A percentile compares a stretch with the other conserved stretches of the same genome.
Conservation (phyloP, 2,329 filamentous ascomycete genomes). For the Fusarium irregulare region DNA sequence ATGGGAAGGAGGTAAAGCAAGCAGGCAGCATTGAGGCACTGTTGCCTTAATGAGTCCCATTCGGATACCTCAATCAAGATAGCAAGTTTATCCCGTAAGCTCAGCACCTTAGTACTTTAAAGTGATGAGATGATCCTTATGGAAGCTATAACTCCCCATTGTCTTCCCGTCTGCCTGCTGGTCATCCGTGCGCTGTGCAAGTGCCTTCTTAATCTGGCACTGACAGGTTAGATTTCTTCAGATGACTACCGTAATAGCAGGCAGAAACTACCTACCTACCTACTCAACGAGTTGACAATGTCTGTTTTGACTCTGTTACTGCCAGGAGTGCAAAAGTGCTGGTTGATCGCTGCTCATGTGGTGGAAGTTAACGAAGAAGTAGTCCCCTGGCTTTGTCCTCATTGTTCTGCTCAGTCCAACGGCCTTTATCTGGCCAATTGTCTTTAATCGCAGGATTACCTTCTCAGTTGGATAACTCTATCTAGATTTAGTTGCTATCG, state of each 20-base stretch:
- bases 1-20: neutral
- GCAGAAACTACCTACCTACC: neutral
- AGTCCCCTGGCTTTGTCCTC: neutral
- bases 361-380: neutral
- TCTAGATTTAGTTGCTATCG: neutral
- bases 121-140: neutral
- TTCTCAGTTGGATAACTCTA: neutral
- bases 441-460: neutral
- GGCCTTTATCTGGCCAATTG: neutral
- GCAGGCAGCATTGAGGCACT: neutral
- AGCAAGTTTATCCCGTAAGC: neutral
- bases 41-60: neutral
- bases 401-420: neutral
- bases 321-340: neutral
- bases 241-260: neutral
- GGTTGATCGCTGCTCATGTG: neutral
- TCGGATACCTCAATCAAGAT: neutral
- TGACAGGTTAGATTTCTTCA: neutral
- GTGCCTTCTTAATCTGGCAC: neutral
- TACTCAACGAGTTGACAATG: neutral
- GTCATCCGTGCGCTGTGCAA: neutral
- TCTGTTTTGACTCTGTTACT: neutral
- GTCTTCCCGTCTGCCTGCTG: neutral
- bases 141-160: neutral
- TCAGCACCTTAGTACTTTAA: neutral